These are phyloP conservation scores for Scytalidium lignicola DNA, from an alignment of 2,329 filamentous ascomycete genomes.

Conservation along the genomic window DNA sequence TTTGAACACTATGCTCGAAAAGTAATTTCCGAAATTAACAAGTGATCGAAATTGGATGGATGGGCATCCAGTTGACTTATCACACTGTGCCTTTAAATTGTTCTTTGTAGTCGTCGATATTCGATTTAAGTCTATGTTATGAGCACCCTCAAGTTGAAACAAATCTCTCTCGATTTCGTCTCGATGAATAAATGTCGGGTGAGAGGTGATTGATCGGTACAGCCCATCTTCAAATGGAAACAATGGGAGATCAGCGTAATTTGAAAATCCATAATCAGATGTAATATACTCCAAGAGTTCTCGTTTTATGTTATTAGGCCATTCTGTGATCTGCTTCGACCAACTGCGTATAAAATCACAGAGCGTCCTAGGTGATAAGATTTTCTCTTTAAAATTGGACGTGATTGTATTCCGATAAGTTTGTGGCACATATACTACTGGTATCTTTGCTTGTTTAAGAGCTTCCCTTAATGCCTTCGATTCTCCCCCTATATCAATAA, in stretches of 20 bases:
- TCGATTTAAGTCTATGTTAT: conserved; percentile 13
- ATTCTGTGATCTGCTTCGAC: conserved; percentile 1
- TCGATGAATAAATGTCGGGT: conserved; percentile 11
- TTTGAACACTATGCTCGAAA: conserved; percentile 7
- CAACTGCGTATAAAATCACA: conserved; percentile 9
- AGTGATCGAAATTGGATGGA: conserved; percentile 15
- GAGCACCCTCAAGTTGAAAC: conserved; percentile 9
- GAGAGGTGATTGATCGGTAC: conserved; percentile 10
- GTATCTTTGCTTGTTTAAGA: conserved; percentile 16
- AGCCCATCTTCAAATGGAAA: conserved; percentile 19
- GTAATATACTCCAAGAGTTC: conserved; percentile 16
- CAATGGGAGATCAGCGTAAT: conserved; percentile 11
- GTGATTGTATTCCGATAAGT: conserved; percentile 4
- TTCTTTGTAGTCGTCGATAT: conserved; percentile 4
- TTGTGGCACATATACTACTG: conserved; percentile 17
- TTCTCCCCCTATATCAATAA: conserved; percentile 10
- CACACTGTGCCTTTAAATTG: conserved; percentile 6
- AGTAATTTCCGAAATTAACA: conserved; percentile 10
- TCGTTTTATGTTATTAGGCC: conserved; percentile 8
- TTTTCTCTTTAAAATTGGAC: conserved; percentile 8
- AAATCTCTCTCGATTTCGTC: conserved; percentile 14
- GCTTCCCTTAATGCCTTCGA: conserved; percentile 10
- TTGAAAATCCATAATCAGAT: conserved; percentile 2
- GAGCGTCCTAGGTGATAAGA: conserved; percentile 9
- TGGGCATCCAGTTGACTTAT: conserved; percentile 5